Base-by-base conservation (phyloP, 495 filamentous ascomycete species). In the Aspergillus ostianus region DNA sequence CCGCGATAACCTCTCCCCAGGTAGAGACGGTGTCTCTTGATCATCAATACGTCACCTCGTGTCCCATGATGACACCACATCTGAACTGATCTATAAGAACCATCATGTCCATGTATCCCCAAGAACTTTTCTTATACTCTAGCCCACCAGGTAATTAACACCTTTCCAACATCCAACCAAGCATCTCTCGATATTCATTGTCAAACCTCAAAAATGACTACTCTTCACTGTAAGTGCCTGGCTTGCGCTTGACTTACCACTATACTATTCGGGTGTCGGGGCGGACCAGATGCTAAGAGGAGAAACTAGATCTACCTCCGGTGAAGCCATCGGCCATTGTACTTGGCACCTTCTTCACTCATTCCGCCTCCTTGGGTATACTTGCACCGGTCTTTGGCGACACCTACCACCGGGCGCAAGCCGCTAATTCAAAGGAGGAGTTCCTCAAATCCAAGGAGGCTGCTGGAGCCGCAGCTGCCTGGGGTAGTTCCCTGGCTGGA, bases 301-400 rank as follows among this genome's bases (percentile, higher is more conserved):
- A 57, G 44, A n/a, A 29, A 23, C 18, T 55, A 96, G 91, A 97
- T 70, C 86, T 98, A 60, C 94, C 94, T 65, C 83, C 94, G 47
- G 94, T 98, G 68, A 98, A 97, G 87, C 94, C 94, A 52, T 97
- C 93, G 52, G 94, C 94, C 61, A 96, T 98, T 70, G 94, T 93
- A 64, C 84, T 97, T 65, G 94, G 94, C 75, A 96, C 94, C 46
- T 73, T 91, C 73, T 98, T 96, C 85, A 97, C 89, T 81, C 93
- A 98, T 77, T 87, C 84, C 59, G 83, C 84, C 52, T 90, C 88
- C 54, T 79, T 92, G 60, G 89, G 89, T 61, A 86, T 98, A 63
- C 82, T 98, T 30, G 84, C 86, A 36, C 94, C 94, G 9, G 77
- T 98, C 70, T 97, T 98, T 74, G 94, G 94, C 62, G 88, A 95